Evolutionary conservation across 352 stramenopile species (phyloP).

Genomic region (Peronospora tabacina): DNA sequence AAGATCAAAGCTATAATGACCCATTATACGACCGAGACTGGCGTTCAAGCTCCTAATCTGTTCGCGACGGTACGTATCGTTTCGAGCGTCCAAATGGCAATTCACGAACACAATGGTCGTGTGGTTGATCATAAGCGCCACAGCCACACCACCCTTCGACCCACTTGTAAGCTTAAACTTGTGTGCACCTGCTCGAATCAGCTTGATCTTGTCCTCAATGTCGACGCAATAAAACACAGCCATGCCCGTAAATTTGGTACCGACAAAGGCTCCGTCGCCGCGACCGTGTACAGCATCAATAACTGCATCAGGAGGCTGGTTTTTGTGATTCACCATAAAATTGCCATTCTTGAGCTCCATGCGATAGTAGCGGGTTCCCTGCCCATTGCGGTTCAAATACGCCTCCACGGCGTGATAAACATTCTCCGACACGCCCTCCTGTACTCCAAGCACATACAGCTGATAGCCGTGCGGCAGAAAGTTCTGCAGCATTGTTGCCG

Average conservation of each 20-base stretch:
- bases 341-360: conserved; percentile 73
- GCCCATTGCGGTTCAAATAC: conserved; percentile 69
- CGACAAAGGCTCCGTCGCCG: conserved; percentile 73
- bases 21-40: conserved; percentile 71
- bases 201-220: conserved; percentile 54
- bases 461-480: conserved; percentile 78
- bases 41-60: conserved; percentile 79
- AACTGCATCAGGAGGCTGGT: conserved; percentile 50
- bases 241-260: conserved; percentile 81
- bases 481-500: conserved; percentile 58
- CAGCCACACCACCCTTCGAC: conserved; percentile 74
- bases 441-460: conserved; percentile 79
- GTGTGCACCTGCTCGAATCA: conserved; percentile 65
- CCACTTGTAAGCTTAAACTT: conserved; percentile 79
- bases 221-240: conserved; percentile 61
- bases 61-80: conserved; percentile 70
- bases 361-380: conserved; percentile 50
- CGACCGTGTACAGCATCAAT: conserved; percentile 76
- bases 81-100: conserved; percentile 76
- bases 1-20: conserved; percentile 70
- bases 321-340: conserved; percentile 59
- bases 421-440: conserved; percentile 82
- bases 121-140: conserved; percentile 64
- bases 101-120: conserved; percentile 83
- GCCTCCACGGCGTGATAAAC: conserved; percentile 73